Conservation (phyloP, 2,329 filamentous ascomycete species). For the Cladophialophora carrionii region DNA sequence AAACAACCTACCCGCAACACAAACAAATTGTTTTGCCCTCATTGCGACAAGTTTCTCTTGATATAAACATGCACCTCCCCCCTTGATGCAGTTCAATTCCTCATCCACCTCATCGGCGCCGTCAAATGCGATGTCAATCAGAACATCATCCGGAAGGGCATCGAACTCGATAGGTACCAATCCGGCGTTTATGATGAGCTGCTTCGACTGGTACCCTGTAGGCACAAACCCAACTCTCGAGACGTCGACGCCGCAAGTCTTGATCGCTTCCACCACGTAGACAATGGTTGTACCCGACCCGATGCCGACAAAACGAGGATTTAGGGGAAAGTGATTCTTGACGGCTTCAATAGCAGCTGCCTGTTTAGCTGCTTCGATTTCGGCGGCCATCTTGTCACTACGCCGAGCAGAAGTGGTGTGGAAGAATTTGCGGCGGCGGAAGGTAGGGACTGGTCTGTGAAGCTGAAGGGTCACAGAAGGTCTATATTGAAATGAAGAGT, state of each 20-base stretch:
- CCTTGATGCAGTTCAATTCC: conserved; percentile 95
- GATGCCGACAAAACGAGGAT: conserved; percentile 64
- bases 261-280: conserved; percentile 69
- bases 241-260: conserved; percentile 51
- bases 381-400: conserved; percentile 24
- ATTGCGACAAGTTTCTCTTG: conserved; percentile 96
- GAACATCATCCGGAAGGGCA: conserved; percentile 64
- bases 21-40: conserved; percentile 81
- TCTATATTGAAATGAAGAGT: conserved; percentile 3
- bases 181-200: conserved; percentile 79
- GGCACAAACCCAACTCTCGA: conserved; percentile 79
- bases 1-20: conserved; percentile 70
- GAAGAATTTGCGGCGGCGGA: conserved; percentile 9
- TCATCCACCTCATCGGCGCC: conserved; percentile 96
- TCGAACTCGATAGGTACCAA: conserved; percentile 78
- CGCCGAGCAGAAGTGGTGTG: conserved; percentile 1
- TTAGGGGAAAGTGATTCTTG: conserved; percentile 61
- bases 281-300: conserved; percentile 68
- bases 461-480: not conserved
- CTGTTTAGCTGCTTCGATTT: conserved; percentile 63
- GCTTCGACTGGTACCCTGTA: conserved; percentile 87
- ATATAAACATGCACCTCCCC: conserved; percentile 94
- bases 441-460: not conserved
- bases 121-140: conserved; percentile 90
- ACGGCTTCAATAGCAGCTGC: conserved; percentile 63